phyloP scores from a whole-genome alignment of 495 filamentous ascomycete species.

The Friedmanniomyces simplex region DNA sequence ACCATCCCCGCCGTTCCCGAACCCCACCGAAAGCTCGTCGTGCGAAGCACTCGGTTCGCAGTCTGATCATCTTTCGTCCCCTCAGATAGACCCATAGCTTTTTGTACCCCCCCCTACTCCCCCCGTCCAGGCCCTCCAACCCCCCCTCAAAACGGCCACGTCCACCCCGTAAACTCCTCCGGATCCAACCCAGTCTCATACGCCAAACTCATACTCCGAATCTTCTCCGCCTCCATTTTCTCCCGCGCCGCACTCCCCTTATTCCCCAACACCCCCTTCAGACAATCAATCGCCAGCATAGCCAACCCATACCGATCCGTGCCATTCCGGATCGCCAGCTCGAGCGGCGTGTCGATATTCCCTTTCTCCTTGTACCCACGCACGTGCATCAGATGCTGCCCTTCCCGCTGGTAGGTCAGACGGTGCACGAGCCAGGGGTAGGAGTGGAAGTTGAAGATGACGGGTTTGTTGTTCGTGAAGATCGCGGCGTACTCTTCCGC shows the following conservation, averaged over 20 bases:
- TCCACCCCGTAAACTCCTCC: slow-evolving; percentile 52
- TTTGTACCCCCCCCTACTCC: no score
- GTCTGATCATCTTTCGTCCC: no score
- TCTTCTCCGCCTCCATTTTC: slow-evolving; percentile 46
- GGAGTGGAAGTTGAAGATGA: slow-evolving; percentile 71
- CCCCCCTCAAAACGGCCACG: slow-evolving; percentile 39
- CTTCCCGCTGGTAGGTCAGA: slow-evolving; percentile 57
- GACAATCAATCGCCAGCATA: slow-evolving; percentile 60
- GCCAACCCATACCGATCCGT: slow-evolving; percentile 62
- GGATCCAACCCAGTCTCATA: slow-evolving; percentile 59
- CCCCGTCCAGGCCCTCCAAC: no score
- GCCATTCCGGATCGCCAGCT: slow-evolving; percentile 60
- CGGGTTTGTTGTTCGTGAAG: slow-evolving; percentile 56
- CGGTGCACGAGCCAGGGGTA: slow-evolving; percentile 69
- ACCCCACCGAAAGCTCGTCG: no score
- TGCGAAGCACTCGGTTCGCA: no score
- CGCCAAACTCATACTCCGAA: slow-evolving; percentile 46
- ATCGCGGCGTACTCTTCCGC: slow-evolving; percentile 51
- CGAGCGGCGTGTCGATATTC: slow-evolving; percentile 66
- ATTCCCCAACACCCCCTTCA: slow-evolving; percentile 39
- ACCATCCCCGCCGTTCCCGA: no score
- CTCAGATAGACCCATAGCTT: no score
- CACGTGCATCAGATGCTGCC: slow-evolving; percentile 54
- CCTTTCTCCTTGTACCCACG: slow-evolving; percentile 66
- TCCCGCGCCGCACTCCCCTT: slow-evolving; percentile 48